Percentiles rank a stretch among this genome's conserved stretches.
These are phyloP conservation scores for Polychaeton citri DNA, from an alignment of 2,329 filamentous ascomycete species.

Conservation along the genomic window DNA sequence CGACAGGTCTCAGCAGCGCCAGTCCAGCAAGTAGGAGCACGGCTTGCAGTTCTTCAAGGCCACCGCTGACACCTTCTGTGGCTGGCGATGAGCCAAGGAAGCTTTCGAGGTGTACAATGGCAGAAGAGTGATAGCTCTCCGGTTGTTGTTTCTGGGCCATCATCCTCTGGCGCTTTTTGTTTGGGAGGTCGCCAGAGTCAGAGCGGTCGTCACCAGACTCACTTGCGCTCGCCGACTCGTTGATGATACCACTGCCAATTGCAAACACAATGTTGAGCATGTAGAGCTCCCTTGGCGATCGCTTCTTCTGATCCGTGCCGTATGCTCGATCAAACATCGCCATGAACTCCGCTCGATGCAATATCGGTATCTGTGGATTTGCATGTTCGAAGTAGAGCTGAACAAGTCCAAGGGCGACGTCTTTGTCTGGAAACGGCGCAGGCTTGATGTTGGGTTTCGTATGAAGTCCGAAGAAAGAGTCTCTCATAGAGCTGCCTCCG, in stretches of 20 bases:
- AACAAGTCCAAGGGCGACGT: slow-evolving; percentile 59
- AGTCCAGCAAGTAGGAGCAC: slow-evolving; percentile 83
- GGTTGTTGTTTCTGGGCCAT: slow-evolving; percentile 49
- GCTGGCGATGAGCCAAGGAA: slow-evolving; percentile 58
- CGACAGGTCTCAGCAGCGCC: slow-evolving; percentile 78
- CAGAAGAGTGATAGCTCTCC: slow-evolving; percentile 91
- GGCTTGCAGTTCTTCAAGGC: slow-evolving; percentile 84
- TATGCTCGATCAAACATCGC: slow-evolving; percentile 76
- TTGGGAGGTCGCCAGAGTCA: slow-evolving; percentile 13
- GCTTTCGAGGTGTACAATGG: slow-evolving; percentile 79
- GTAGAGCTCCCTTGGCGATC: slow-evolving; percentile 74
- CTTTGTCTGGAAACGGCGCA: slow-evolving; percentile 67
- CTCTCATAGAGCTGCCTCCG: slow-evolving; percentile 69
- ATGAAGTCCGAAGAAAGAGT: slow-evolving; percentile 94
- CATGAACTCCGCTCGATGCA: slow-evolving; percentile 84
- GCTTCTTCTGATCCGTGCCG: slow-evolving; percentile 48
- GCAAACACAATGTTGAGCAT: slow-evolving; percentile 95
- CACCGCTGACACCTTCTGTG: slow-evolving; percentile 62
- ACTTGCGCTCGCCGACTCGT: slow-evolving; percentile 39
- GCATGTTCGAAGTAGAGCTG: slow-evolving; percentile 89
- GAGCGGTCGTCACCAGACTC: slow-evolving; percentile 17
- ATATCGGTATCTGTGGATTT: slow-evolving; percentile 87
- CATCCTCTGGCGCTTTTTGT: slow-evolving; percentile 37
- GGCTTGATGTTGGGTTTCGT: slow-evolving; percentile 78
- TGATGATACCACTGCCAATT: slow-evolving; percentile 85